Evolutionary conservation across 257 asterid genomes (phyloP).

Genomic region (Catharanthus roseus): DNA sequence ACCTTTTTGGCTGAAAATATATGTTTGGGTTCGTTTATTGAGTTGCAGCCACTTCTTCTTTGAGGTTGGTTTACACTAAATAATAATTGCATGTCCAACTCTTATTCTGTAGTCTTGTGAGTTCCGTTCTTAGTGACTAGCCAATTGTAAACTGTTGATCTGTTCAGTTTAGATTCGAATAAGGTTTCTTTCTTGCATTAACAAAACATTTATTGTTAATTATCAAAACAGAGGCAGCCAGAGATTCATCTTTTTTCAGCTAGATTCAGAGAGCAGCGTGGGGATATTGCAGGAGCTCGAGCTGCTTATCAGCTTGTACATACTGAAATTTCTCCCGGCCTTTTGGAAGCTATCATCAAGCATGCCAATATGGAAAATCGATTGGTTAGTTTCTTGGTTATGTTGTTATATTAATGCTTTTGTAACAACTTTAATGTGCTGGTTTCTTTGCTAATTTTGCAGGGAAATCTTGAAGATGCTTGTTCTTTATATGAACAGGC

Average conservation of each 20-base stretch:
- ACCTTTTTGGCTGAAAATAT: neutral
- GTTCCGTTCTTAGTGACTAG: neutral
- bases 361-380: conserved; percentile 97
- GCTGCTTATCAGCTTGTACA: conserved; percentile 94
- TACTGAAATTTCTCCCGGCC: conserved; percentile 92
- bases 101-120: neutral
- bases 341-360: conserved; percentile 83
- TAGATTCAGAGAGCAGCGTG: conserved; percentile 78
- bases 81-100: neutral
- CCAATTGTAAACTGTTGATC: too few relatives aligned
- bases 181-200: neutral
- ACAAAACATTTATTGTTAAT: neutral
- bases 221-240: conserved; percentile 74
- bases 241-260: conserved; percentile 97
- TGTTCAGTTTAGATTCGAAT: neutral
- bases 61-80: neutral
- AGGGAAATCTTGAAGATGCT: conserved; percentile 89
- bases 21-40: neutral
- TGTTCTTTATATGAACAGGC: conserved; percentile 86
- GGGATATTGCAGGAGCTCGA: conserved; percentile 78
- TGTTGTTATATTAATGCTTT: neutral
- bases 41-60: neutral
- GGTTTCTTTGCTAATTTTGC: conserved; percentile 19
- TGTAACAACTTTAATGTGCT: neutral
- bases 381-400: conserved; percentile 42